phyloP scores from a whole-genome alignment of 371 early-diverging fungal genomes.

The Blakeslea trispora region DNA sequence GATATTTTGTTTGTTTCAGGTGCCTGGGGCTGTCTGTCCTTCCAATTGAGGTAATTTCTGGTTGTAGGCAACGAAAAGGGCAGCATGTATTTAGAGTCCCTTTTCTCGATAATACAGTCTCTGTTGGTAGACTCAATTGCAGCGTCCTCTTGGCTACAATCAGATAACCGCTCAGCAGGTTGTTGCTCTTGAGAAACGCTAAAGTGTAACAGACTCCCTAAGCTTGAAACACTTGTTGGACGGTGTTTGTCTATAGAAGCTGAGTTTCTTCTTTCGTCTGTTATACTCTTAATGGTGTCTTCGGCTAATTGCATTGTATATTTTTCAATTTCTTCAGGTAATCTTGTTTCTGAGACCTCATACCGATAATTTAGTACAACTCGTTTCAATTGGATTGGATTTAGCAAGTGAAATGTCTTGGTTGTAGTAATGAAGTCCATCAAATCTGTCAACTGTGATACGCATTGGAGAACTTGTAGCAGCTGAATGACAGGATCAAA shows the following conservation, averaged over 20 bases:
- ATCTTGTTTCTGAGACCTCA: constrained; percentile 75
- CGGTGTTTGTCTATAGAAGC: constrained; percentile 4
- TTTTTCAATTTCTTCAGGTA: constrained; percentile 72
- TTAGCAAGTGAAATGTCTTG: constrained; percentile 64
- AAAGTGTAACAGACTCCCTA: constrained; percentile 29
- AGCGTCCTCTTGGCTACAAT: constrained; percentile 14
- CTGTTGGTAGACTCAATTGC: constrained; percentile 20
- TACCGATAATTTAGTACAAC: constrained; percentile 79
- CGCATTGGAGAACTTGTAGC: constrained; percentile 80
- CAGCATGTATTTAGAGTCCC: constrained; percentile 53
- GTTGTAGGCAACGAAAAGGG: constrained; percentile 56
- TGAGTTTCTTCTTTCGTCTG: constrained; percentile 14
- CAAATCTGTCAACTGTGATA: constrained; percentile 70
- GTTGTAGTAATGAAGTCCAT: constrained; percentile 72
- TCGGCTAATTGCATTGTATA: constrained; percentile 71
- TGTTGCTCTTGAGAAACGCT: constrained; percentile 2
- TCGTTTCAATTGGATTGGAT: constrained; percentile 71
- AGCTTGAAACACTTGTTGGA: constrained; percentile 39
- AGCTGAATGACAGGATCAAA: constrained; percentile 76
- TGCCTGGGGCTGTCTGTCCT: constrained; percentile 2
- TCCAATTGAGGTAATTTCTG: constrained; percentile 17
- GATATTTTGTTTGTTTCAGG: constrained; percentile 20
- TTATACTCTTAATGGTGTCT: constrained; percentile 55
- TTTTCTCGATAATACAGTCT: constrained; percentile 38
- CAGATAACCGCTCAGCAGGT: not conserved